Base-by-base conservation (phyloP, 2,329 filamentous ascomycete species). In the Alternaria arbusti region DNA sequence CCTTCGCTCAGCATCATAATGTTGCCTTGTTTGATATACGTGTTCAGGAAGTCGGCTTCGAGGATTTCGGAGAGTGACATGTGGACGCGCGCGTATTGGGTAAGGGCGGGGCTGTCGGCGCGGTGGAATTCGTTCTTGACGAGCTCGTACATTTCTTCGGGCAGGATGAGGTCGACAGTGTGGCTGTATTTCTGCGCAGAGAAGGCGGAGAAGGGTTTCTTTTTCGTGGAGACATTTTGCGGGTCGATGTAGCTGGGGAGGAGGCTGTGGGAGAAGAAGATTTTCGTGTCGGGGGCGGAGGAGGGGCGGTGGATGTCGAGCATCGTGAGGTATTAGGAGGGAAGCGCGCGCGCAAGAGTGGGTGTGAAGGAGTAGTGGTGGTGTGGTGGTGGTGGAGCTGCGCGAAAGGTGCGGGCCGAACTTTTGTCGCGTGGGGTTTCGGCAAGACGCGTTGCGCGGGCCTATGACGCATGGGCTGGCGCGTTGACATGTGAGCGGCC, bases 1-100 rank as follows among this genome's bases (percentile, higher is more conserved):
- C 93, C 94, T 78, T 94, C 88, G 0, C 94, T 97, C 3, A 97
- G 85, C 91, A 98, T 92, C 70, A 92, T 79, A 52, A 96, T 83
- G 74, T 93, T 90, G 6, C 93, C 93, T 94, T 63, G 62, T 3
- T 97, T 97, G 69, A 98, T 90, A 75, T 96, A 94, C 46, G 89
- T 84, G n/a, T 87, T 90, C 73, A 97, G 94, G 72, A 97, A 97
- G 0, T 89, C 87, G 1, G 88, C 87, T 32, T 91, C 85, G 1
- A 98, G 77, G 6, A 98, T 76, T 62, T 93, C 89, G 9, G 85
- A 86, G 10, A 97, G 84, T 4, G 88, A 87, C 86, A 97, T 89
- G 69, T 88, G 87, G 3, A 97, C 88, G 63, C 88, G 86, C 30
- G 87, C 87, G 83, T 92, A 96, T 50, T 81, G 79, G 13, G 82